A percentile compares a stretch with the other conserved stretches of the same genome.
phyloP scores from a whole-genome alignment of 345 rosid genomes.

The Clausena lansium region DNA sequence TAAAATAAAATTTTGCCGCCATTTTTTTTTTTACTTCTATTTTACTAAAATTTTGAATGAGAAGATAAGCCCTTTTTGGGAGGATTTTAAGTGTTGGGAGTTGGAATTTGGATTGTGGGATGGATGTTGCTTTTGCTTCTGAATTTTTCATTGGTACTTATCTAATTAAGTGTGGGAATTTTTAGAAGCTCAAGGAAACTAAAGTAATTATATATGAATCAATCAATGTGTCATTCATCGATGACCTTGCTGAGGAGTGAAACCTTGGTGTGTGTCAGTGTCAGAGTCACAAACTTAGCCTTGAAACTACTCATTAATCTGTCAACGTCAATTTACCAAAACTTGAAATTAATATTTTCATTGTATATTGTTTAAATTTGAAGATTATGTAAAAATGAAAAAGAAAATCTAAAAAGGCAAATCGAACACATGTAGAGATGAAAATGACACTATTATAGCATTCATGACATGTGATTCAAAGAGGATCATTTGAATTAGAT shows the following conservation, averaged over 20 bases:
- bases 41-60: neutral
- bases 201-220: too few relatives aligned
- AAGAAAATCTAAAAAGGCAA: too few relatives aligned
- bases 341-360: too few relatives aligned
- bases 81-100: neutral
- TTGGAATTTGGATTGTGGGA: neutral
- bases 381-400: too few relatives aligned
- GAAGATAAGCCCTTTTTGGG: neutral
- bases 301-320: neutral
- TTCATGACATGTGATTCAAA: too few relatives aligned
- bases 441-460: too few relatives aligned
- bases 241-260: neutral
- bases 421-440: too few relatives aligned
- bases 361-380: too few relatives aligned
- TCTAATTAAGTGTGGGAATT: neutral
- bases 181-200: neutral
- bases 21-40: neutral
- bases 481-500: too few relatives aligned
- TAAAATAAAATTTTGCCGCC: too few relatives aligned
- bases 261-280: neutral
- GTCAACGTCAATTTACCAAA: neutral
- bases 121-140: neutral
- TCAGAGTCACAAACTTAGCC: neutral
- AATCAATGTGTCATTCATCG: neutral
- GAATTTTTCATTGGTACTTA: neutral